Evolutionary conservation across 495 filamentous ascomycete species (phyloP), one percentile per base, ranked within the genome.

Genomic region (Hypoxylon perforatum): DNA sequence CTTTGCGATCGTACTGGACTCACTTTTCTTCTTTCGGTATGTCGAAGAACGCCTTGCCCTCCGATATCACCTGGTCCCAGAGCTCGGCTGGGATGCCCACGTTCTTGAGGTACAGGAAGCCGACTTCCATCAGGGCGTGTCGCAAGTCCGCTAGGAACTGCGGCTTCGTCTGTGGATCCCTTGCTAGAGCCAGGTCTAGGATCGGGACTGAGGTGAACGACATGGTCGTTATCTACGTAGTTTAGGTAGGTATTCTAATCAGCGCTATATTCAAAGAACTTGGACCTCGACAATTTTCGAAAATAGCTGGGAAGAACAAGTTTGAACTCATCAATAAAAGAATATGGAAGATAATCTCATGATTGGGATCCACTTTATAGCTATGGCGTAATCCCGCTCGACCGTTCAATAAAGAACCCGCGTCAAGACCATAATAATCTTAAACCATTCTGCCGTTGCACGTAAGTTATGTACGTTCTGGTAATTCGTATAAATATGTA

Each of bases 41-140:
- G 57, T 93, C 85, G 73, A 97, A 99, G 69, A 99, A 92, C 4
- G 77, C 83, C 55, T 85, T 84, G 11, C 87, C 88, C 62, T 94
- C 86, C 15, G 81, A 57, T 45, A 91, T 87, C 14, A 97, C 90
- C n/a, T 84, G 75, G 23, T 86, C 69, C 70, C 90, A 87, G 28
- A 95, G 75, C 25, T 85, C 74, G 10, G 88, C 80, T 12, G 90
- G 79, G 42, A 97, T 87, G 3, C 92, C 92, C 1, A 91, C 88
- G 71, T 97, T 93, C 64, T 87, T 87, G 51, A 99, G 85, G 70
- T 99, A 99, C 56, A 97, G 81, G 73, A 99, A 97, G 4, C 95
- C 95, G 30, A 97, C 92, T 76, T 94, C 91, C 71, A 98, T 85
- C 25, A 98, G 81, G 0, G 93, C 92, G 69, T 91, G 81, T 17